Conservation (phyloP, 2,329 filamentous ascomycete species). For the Trichothecium sympodiale region DNA sequence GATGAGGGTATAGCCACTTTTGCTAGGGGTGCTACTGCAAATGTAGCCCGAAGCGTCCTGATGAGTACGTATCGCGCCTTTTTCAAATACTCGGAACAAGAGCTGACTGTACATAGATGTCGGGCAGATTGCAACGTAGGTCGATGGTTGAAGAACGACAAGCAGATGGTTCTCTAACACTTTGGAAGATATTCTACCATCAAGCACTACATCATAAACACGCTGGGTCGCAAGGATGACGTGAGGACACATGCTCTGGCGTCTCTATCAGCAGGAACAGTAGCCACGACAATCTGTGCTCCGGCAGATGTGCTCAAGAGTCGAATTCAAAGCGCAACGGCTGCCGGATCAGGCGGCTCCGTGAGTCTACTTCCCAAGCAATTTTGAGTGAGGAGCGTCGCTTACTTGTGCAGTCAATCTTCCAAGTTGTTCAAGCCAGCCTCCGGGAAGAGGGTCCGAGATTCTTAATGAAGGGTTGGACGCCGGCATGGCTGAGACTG, state of each 20-base stretch:
- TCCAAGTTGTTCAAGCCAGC: slow-evolving; percentile 20
- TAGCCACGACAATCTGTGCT: slow-evolving; percentile 32
- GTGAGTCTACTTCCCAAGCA: background rate
- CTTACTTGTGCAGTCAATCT: slow-evolving; percentile 14
- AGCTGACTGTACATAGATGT: slow-evolving; percentile 22
- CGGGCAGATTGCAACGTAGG: slow-evolving; percentile 31
- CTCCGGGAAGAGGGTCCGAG: slow-evolving; percentile 25
- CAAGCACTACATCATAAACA: slow-evolving; percentile 19
- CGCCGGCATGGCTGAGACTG: slow-evolving; percentile 30
- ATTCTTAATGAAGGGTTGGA: slow-evolving; percentile 35
- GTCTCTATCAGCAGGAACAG: slow-evolving; percentile 30
- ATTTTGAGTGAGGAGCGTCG: background rate
- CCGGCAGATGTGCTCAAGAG: slow-evolving; percentile 34
- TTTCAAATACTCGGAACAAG: no score
- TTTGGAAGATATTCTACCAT: slow-evolving; percentile 19
- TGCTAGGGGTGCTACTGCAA: slow-evolving; percentile 25
- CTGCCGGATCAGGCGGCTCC: background rate
- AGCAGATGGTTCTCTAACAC: background rate
- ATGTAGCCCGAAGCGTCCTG: slow-evolving; percentile 28
- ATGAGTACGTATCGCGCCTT: slow-evolving; percentile 24
- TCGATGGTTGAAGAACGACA: background rate
- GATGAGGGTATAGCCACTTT: slow-evolving; percentile 29
- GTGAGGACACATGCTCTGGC: slow-evolving; percentile 27
- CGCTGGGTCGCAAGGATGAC: slow-evolving; percentile 21
- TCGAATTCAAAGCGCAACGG: slow-evolving; percentile 19